Conservation (phyloP, 495 filamentous ascomycete species). For the Tuber microsphaerosporum region DNA sequence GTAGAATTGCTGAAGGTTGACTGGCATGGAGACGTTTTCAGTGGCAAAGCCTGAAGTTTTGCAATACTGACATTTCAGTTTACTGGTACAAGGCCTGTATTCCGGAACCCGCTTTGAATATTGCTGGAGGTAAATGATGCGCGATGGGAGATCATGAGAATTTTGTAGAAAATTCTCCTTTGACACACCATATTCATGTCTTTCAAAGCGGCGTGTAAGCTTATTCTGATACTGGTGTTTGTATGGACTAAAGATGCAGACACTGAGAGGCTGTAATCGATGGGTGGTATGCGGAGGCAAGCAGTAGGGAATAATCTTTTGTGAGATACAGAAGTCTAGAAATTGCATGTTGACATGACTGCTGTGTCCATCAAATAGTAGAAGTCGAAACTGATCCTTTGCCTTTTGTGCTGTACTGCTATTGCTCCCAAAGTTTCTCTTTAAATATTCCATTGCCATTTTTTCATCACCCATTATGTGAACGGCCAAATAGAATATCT, state of each 20-base stretch:
- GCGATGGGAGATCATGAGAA: background rate
- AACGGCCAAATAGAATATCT: slow-evolving; percentile 7
- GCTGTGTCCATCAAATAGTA: slow-evolving; percentile 17
- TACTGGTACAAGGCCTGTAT: too few species aligned
- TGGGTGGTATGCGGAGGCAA: slow-evolving; percentile 10
- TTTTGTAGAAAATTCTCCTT: slow-evolving; percentile 6
- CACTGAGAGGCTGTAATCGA: slow-evolving; percentile 6
- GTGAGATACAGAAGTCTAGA: slow-evolving; percentile 10
- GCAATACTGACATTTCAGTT: too few species aligned
- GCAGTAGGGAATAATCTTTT: slow-evolving; percentile 11
- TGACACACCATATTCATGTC: background rate
- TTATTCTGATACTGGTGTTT: slow-evolving; percentile 12
- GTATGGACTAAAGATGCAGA: slow-evolving; percentile 8
- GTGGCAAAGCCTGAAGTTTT: too few species aligned
- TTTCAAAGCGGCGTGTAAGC: background rate
- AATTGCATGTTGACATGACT: slow-evolving; percentile 10
- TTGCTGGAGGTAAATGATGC: too few species aligned
- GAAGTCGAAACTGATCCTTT: background rate
- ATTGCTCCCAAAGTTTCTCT: slow-evolving; percentile 7
- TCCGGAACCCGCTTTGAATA: too few species aligned
- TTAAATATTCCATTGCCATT: slow-evolving; percentile 10
- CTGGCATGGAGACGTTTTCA: too few species aligned
- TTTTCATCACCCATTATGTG: slow-evolving; percentile 9
- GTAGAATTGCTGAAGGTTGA: too few species aligned
- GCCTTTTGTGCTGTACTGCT: background rate